Base-by-base conservation (phyloP, 192 early-diverging fungal genomes). In the Entomortierella parvispora region DNA sequence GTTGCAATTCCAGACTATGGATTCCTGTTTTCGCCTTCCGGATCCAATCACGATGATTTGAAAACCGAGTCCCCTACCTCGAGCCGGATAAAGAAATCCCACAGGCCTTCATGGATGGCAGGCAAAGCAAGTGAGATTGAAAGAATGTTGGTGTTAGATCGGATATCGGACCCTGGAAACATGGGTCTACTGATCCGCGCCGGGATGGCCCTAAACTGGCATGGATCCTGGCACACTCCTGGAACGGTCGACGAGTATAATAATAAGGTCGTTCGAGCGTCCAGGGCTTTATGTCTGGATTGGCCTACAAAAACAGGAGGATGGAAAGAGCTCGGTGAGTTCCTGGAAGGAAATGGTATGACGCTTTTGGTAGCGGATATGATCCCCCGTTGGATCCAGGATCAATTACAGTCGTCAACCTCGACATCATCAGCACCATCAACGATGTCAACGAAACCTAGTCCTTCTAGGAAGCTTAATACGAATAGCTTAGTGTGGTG, bases 191-290 rank as follows among this genome's bases (percentile, higher is more conserved):
- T 87, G 25, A 56, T 87, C 1, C 63, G 83, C 14, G 69, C 86
- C n/a, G 84, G 78, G 26, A 83, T 66, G 58, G 84, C 78, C 1
- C 50, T 87, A 0, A 80, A 71, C 2, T 87, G 86, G 86, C 53
- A 69, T 58, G 68, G 66, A 4, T 79, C 69, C 4, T 53, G 78
- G 66, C 49, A 79, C 22, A 81, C 70, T 0, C 60, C 82, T 1
- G 66, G 79, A 0, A 81, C 84, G 1, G 74, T 81, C 18, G 86
- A 87, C 59, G 11, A 77, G 10, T 85, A 72, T 52, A 83, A 87
- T 44, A 70, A 84, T 45, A 80, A 85, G 50, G 80, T 82, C 10
- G 75, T 84, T 4, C 79, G 84, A 9, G 74, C 78, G 14, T 85
- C 86, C 3, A 51, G 82, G 47, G 84, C 71, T 5, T 32, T 72